These are phyloP conservation scores for Fusarium falciforme DNA, from an alignment of 2,329 filamentous ascomycete genomes.

Conservation along the genomic window DNA sequence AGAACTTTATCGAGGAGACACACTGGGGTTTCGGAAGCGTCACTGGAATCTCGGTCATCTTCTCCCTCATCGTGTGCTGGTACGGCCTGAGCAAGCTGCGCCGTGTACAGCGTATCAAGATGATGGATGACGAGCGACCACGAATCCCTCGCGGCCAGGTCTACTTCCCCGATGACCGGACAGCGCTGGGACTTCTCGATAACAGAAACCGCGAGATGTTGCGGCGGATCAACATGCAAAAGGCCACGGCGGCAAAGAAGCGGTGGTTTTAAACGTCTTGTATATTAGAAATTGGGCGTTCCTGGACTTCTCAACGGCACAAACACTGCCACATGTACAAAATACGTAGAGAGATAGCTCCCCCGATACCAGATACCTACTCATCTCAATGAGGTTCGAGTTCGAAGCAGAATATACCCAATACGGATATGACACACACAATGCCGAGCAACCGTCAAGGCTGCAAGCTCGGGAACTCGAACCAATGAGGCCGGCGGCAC, in stretches of 20 bases:
- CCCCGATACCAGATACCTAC: constrained; percentile 38
- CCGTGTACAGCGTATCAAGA: constrained; percentile 87
- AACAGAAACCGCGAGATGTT: constrained; percentile 66
- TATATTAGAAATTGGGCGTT: constrained; percentile 24
- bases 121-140: constrained; percentile 68
- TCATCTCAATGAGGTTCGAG: constrained; percentile 44
- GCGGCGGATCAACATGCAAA: constrained; percentile 63
- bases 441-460: constrained; percentile 11
- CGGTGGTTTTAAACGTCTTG: constrained; percentile 43
- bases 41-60: constrained; percentile 74
- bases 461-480: constrained; percentile 5
- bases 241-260: constrained; percentile 52
- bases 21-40: constrained; percentile 86
- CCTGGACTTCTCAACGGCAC: constrained; percentile 25
- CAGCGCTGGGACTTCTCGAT: constrained; percentile 63
- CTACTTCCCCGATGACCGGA: constrained; percentile 50
- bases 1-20: constrained; percentile 97
- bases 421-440: constrained; percentile 29
- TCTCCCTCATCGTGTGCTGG: constrained; percentile 81
- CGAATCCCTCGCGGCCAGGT: constrained; percentile 53
- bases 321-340: constrained; percentile 28
- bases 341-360: constrained; percentile 21
- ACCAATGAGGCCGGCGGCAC: constrained; percentile 11
- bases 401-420: constrained; percentile 32
- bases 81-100: constrained; percentile 88